Evolutionary conservation across 2,329 filamentous ascomycete species (phyloP), one percentile per base, ranked within the genome.

Genomic region (Blastomyces percursus): DNA sequence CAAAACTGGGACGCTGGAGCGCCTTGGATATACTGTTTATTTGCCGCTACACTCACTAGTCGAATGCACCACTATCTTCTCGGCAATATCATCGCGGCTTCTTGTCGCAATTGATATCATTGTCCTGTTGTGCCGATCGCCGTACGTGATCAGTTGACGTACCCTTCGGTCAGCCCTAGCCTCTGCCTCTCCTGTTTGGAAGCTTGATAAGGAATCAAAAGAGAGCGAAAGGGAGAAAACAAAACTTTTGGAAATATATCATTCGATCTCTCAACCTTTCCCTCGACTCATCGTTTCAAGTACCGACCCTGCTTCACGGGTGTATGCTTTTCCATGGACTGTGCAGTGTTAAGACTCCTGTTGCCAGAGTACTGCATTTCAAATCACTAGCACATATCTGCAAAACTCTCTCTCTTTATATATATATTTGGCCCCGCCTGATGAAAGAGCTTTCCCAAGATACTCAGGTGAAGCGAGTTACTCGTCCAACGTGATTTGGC

Each of bases 321-420:
- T 7, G 30, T 21, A 38, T 32, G 44, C 48, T 60, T 51, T 50
- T 55, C 59, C 59, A 61, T 61, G 59, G 59, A 48, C 59, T 61
- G 48, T 55, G 50, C 59, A 61, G 59, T 55, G 50, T 42, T 46
- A n/a, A 52, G 59, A 52, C 46, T 40, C 32, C 42, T 55, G 30
- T 61, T 44, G 32, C 59, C 46, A 38, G 50, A 55, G 16, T 55
- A 44, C 38, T 54, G 21, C 59, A 19, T 50, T 44, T 52, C 40
- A n/a, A 30, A 32, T 40, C 56, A 46, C 16, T 59, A 59, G 38
- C 21, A 59, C 21, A 46, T 46, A 59, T 44, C 38, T 32, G 40
- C 56, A 14, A 14, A 59, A 11, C 40, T 14, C 7, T 35, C 32
- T 35, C 19, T 19, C 21, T 30, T 30, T 30, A 16, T 42, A 16